A percentile compares a stretch with the other conserved stretches of the same genome.
Conservation (phyloP, 2,329 filamentous ascomycete genomes). For the Nemania abortiva region DNA sequence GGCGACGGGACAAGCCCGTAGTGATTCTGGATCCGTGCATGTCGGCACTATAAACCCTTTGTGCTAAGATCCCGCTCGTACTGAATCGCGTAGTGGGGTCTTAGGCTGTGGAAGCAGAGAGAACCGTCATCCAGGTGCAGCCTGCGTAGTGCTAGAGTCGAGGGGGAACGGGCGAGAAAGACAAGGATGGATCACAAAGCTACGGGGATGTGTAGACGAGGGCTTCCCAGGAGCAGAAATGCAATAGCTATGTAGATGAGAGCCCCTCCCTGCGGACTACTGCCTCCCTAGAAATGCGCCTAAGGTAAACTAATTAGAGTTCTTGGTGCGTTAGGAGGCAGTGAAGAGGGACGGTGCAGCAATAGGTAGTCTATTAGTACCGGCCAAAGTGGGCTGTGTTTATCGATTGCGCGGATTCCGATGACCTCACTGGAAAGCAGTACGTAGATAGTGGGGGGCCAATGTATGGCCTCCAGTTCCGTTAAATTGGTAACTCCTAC, state of each 20-base stretch:
- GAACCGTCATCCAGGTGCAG: constrained; percentile 9
- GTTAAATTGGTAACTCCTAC: constrained; percentile 17
- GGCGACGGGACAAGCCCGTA: constrained; percentile 46
- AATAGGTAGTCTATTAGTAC: constrained; percentile 15
- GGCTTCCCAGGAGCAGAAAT: constrained; percentile 15
- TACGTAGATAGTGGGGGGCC: background rate
- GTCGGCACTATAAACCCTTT: constrained; percentile 7
- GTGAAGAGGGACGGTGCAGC: background rate
- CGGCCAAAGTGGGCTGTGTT: constrained; percentile 33
- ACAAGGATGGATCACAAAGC: background rate
- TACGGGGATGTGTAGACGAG: constrained; percentile 7
- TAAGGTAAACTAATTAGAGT: constrained; percentile 1
- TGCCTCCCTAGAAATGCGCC: constrained; percentile 7
- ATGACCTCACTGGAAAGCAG: constrained; percentile 40
- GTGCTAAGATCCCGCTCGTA: background rate
- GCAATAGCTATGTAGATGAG: constrained; percentile 11
- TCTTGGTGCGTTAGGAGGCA: background rate
- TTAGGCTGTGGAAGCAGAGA: background rate
- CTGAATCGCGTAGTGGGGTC: background rate
- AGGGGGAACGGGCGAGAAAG: background rate
- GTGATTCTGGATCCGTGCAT: constrained; percentile 49
- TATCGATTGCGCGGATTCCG: constrained; percentile 39
- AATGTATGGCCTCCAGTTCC: constrained; percentile 7
- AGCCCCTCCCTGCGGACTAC: constrained; percentile 23
- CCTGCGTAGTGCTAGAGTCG: background rate